A percentile compares a stretch with the other conserved stretches of the same genome.
These are phyloP conservation scores for Bjerkandera adusta DNA, from an alignment of 1,284 basidiomycete species.

Conservation along the genomic window DNA sequence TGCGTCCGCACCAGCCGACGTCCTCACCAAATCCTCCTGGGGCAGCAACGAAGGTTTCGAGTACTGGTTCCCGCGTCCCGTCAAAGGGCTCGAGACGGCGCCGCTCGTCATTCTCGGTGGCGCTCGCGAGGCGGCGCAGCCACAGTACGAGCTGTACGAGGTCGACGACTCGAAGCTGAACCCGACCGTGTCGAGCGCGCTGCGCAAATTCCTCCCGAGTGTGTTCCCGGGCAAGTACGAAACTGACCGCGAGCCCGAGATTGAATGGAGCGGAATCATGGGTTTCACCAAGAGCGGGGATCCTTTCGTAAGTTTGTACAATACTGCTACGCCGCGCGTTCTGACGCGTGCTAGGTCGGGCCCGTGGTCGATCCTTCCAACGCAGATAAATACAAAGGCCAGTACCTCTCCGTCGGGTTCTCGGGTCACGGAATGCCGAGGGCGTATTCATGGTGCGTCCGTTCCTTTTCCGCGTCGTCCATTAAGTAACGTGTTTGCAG, in stretches of 20 bases:
- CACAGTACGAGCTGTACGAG: conserved; percentile 48
- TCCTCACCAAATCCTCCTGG: conserved; percentile 27
- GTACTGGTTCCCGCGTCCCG: conserved; percentile 81
- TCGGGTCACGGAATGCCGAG: conserved; percentile 82
- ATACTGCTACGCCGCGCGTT: neutral
- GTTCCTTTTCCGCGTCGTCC: neutral
- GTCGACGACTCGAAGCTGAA: conserved; percentile 64
- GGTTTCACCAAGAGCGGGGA: conserved; percentile 62
- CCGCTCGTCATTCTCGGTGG: conserved; percentile 78
- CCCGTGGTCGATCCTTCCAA: conserved; percentile 41
- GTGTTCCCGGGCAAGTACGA: conserved; percentile 57
- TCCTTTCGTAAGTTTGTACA: conserved; percentile 58
- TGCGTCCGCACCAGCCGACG: conserved; percentile 39
- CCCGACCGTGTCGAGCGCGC: conserved; percentile 39
- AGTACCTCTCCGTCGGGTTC: conserved; percentile 76
- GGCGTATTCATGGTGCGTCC: conserved; percentile 63
- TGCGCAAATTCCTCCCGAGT: conserved; percentile 57
- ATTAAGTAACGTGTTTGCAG: conserved; percentile 33
- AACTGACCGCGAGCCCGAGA: conserved; percentile 47
- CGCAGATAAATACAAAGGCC: conserved; percentile 41
- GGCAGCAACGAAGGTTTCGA: conserved; percentile 51
- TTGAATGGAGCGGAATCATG: conserved; percentile 88
- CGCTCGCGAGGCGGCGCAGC: conserved; percentile 46
- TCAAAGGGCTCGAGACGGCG: conserved; percentile 24
- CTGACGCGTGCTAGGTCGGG: conserved; percentile 51